Evolutionary conservation across 768 basidiomycete species (phyloP).

Genomic region (Termitomyces sp.): DNA sequence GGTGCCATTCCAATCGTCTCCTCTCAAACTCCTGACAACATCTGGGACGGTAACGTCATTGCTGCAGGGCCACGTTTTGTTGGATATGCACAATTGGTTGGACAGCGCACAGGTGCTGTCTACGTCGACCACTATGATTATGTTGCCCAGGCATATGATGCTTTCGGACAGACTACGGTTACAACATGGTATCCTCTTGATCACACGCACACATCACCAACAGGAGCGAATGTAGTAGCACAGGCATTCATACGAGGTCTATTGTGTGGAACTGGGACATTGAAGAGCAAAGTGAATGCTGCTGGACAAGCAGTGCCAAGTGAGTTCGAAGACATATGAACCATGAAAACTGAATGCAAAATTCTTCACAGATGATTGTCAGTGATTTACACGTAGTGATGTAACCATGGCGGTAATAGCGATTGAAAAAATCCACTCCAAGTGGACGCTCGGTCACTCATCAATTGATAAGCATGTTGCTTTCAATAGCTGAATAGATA

Average conservation of each 20-base stretch:
- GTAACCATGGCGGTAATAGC: too few species aligned
- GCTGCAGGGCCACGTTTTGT: constrained; percentile 38
- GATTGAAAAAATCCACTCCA: neutral
- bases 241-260: constrained; percentile 42
- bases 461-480: neutral
- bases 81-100: constrained; percentile 34
- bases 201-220: constrained; percentile 38
- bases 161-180: constrained; percentile 31
- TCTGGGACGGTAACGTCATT: constrained; percentile 30
- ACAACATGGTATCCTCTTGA: constrained; percentile 38
- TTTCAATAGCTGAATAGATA: constrained; percentile 5
- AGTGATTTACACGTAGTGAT: neutral
- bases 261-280: constrained; percentile 29
- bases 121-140: constrained; percentile 45
- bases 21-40: constrained; percentile 42
- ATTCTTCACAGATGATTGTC: neutral
- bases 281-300: constrained; percentile 17
- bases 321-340: neutral
- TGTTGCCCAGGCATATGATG: constrained; percentile 34
- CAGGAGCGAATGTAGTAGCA: constrained; percentile 41
- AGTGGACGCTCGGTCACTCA: neutral
- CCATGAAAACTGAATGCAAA: neutral
- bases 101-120: constrained; percentile 27
- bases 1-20: constrained; percentile 43
- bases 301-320: constrained; percentile 1